These are phyloP conservation scores for Picea abies DNA, from an alignment of 83 land plant genomes.

Conservation along the genomic window DNA sequence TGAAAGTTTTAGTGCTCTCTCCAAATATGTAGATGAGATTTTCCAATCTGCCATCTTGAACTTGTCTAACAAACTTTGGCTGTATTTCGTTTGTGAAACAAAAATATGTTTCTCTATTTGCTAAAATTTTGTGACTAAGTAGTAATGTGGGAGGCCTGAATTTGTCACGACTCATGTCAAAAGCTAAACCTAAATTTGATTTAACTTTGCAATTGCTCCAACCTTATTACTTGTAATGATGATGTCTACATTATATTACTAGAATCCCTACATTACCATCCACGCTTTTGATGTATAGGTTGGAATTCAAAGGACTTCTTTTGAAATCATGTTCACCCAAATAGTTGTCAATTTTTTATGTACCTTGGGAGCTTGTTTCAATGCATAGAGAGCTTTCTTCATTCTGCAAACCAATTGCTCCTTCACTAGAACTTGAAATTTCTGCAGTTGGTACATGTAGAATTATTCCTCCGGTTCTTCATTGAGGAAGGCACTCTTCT, in stretches of 20 bases:
- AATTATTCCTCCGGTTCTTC: neutral
- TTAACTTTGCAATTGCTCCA: neutral
- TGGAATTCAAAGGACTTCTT: neutral
- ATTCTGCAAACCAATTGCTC: neutral
- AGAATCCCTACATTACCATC: neutral
- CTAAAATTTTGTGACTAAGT: neutral
- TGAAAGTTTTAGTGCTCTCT: neutral
- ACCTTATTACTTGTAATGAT: neutral
- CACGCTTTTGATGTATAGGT: neutral
- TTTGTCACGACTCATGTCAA: neutral
- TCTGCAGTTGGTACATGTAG: neutral
- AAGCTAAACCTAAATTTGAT: neutral
- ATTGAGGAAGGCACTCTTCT: no score
- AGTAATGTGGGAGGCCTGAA: neutral
- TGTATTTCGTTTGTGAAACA: neutral
- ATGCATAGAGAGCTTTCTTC: no score
- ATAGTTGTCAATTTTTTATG: neutral
- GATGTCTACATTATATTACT: neutral
- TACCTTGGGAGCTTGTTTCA: neutral
- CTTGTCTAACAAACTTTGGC: constrained; percentile 3
- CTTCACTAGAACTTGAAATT: neutral
- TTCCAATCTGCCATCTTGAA: neutral
- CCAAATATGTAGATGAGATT: neutral
- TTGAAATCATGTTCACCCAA: neutral
- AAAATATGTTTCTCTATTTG: neutral